These are phyloP conservation scores for Pilasporangium apinafurcum DNA, from an alignment of 352 stramenopile species.

Conservation along the genomic window DNA sequence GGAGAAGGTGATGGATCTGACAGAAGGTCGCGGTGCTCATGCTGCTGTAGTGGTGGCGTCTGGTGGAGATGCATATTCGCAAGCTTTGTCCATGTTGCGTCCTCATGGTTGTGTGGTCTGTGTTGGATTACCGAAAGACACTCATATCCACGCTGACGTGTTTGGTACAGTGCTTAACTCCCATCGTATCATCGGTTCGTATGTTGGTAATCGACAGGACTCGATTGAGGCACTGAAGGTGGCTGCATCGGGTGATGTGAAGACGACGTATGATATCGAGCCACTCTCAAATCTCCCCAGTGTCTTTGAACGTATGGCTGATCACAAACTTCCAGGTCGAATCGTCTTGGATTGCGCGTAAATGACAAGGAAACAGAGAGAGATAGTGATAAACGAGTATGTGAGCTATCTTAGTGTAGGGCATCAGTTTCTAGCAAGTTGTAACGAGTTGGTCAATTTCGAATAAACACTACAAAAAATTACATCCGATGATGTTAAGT, in stretches of 20 bases:
- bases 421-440: too few relatives aligned
- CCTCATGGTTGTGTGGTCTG: conserved; percentile 57
- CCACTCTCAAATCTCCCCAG: conserved; percentile 25
- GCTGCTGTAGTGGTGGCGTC: conserved; percentile 74
- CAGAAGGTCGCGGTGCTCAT: conserved; percentile 43
- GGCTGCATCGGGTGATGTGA: conserved; percentile 31
- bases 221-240: conserved; percentile 48
- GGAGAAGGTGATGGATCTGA: conserved; percentile 31
- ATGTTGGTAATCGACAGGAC: conserved; percentile 51
- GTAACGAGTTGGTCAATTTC: too few relatives aligned
- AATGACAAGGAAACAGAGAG: too few relatives aligned
- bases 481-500: too few relatives aligned
- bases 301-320: conserved; percentile 36
- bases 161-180: conserved; percentile 26
- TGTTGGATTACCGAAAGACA: conserved; percentile 64
- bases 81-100: conserved; percentile 55
- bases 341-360: conserved; percentile 40
- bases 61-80: conserved; percentile 36
- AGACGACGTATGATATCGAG: conserved; percentile 31
- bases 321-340: conserved; percentile 22
- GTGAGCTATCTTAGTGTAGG: too few relatives aligned
- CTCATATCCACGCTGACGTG: conserved; percentile 24
- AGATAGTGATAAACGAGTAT: too few relatives aligned
- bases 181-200: conserved; percentile 43
- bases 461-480: too few relatives aligned